phyloP scores from a whole-genome alignment of 2,329 filamentous ascomycete species.

The Aureobasidium lini region DNA sequence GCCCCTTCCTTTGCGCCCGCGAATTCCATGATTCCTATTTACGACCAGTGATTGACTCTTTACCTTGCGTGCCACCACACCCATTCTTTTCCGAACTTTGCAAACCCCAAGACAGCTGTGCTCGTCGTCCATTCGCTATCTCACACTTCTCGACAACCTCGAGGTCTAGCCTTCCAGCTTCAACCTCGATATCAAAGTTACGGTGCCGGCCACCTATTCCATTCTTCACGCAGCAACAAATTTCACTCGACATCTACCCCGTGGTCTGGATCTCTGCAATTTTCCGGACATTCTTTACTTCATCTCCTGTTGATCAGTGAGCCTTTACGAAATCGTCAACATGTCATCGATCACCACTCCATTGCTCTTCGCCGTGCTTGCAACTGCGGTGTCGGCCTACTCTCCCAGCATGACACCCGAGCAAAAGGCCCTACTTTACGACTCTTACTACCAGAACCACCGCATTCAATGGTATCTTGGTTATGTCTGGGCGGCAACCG shows the following conservation, averaged over 20 bases:
- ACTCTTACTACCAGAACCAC: constrained; percentile 23
- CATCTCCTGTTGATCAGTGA: constrained; percentile 13
- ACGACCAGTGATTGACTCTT: background rate
- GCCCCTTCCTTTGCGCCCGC: background rate
- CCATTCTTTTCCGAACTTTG: background rate
- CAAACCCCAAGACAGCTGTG: constrained; percentile 1
- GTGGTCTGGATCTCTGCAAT: background rate
- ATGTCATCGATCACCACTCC: background rate
- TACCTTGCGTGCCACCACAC: constrained; percentile 2
- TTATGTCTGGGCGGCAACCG: constrained; percentile 53
- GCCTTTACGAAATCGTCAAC: background rate
- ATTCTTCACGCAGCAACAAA: background rate
- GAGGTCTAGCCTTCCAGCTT: constrained; percentile 1
- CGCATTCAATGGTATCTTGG: constrained; percentile 28
- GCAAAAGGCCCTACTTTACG: background rate
- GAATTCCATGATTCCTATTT: constrained; percentile 4
- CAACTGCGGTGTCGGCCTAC: constrained; percentile 1
- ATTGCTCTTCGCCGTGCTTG: constrained; percentile 1
- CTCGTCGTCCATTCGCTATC: background rate
- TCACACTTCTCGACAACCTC: background rate
- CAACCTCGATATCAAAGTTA: background rate
- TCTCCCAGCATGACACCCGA: constrained; percentile 1
- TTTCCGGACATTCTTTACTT: background rate
- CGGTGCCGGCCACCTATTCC: constrained; percentile 6
- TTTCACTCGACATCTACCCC: background rate